Base-by-base conservation (phyloP, 352 stramenopile species). In the Phytophthora boehmeriae region DNA sequence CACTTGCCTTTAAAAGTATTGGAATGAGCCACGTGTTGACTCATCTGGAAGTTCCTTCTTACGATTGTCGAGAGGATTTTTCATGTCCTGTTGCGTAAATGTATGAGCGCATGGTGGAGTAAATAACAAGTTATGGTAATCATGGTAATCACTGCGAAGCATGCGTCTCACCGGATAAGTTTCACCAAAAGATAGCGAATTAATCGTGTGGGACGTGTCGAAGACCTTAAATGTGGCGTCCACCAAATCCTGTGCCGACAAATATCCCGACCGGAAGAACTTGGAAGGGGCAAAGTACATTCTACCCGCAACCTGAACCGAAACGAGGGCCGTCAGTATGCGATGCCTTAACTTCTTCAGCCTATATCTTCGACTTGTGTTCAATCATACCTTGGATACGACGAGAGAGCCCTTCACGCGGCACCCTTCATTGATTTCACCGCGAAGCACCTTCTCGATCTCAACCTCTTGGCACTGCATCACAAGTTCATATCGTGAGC, bases 271-370 rank as follows among this genome's bases (percentile, higher is more conserved):
- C 56, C 79, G 76, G 54, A 95, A 93, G 63, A 87, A 88, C 67
- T 90, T 92, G 52, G 83, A 90, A 20, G 86, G 86, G 50, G 86
- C 86, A 57, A 95, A 95, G 59, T 92, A 93, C 14, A 95, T 51
- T 45, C 84, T 88, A 11, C 83, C 86, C 14, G 82, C 81, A 30
- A 92, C 86, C 85, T 93, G 27, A 2, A 58, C 0, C 60, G n/a
- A 20, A 59, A 6, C 25, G 54, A 10, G 25, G 57, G 43, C 34
- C 38, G n/a, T 55, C 47, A 68, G 47, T 13, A 39, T 25, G 6
- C 6, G 25, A n/a, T n/a, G n/a, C n/a, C n/a, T n/a, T n/a, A n/a
- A n/a, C n/a, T n/a, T n/a, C n/a, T n/a, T n/a, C n/a, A n/a, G n/a
- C n/a, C n/a, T n/a, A n/a, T 30, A 30, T 30, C 25, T 30, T 30